Evolutionary conservation across 257 asterid genomes (phyloP).

Genomic region (Cruciata laevipes): DNA sequence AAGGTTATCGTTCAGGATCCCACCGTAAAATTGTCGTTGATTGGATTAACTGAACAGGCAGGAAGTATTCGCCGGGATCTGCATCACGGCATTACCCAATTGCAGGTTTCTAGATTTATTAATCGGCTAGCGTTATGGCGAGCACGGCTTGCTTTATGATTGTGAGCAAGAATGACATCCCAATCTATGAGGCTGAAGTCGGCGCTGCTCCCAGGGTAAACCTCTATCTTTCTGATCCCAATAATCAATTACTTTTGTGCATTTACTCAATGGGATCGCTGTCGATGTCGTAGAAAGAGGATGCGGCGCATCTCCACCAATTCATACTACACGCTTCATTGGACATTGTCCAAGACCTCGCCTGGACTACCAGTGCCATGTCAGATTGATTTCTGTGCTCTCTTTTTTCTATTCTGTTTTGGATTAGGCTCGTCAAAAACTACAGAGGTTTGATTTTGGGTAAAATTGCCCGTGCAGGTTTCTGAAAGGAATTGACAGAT

Average conservation of each 20-base stretch:
- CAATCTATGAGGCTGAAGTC: conserved; percentile 97
- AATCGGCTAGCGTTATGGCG: conserved; percentile 35
- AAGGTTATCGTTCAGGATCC: too few relatives aligned
- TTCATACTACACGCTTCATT: conserved; percentile 91
- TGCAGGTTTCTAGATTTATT: neutral
- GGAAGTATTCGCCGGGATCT: neutral
- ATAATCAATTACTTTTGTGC: neutral
- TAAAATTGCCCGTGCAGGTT: conserved; percentile 48
- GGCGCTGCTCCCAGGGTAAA: conserved; percentile 88
- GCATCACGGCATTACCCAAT: too few relatives aligned
- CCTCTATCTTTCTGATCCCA: neutral
- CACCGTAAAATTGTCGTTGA: too few relatives aligned
- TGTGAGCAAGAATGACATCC: conserved; percentile 87
- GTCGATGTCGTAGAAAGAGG: conserved; percentile 61
- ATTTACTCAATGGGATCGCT: neutral
- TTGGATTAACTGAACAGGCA: too few relatives aligned
- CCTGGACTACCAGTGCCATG: conserved; percentile 99
- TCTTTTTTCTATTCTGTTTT: neutral
- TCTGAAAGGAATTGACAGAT: conserved; percentile 68
- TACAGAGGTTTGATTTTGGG: neutral
- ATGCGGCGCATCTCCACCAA: conserved; percentile 96
- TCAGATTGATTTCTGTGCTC: conserved; percentile 25
- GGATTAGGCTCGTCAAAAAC: neutral
- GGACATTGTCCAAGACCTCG: conserved; percentile 88
- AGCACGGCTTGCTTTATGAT: conserved; percentile 94